These are phyloP conservation scores for Lecanicillium sp. DNA, from an alignment of 2,329 filamentous ascomycete species.

Conservation along the genomic window DNA sequence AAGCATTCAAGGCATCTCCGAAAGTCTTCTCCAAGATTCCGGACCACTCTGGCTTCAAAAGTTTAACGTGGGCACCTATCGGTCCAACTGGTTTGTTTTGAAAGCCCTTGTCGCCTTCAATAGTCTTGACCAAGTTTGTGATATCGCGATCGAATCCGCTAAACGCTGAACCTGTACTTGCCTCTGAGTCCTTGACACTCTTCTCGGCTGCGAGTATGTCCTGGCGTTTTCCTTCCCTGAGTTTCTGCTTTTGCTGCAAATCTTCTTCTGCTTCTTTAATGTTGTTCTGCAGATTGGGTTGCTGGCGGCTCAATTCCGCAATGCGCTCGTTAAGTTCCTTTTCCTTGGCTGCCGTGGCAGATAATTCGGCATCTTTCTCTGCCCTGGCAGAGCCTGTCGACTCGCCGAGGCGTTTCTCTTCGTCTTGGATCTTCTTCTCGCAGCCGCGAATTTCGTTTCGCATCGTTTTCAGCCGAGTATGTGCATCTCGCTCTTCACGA, in stretches of 20 bases:
- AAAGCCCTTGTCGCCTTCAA: slow-evolving; percentile 63
- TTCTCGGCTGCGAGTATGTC: slow-evolving; percentile 46
- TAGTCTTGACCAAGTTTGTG: slow-evolving; percentile 54
- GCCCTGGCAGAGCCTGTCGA: slow-evolving; percentile 62
- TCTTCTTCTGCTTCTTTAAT: slow-evolving; percentile 22
- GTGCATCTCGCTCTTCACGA: slow-evolving; percentile 58
- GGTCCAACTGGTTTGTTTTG: slow-evolving; percentile 70
- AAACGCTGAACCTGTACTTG: slow-evolving; percentile 47
- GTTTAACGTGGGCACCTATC: slow-evolving; percentile 66
- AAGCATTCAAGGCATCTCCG: slow-evolving; percentile 61
- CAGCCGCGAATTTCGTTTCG: slow-evolving; percentile 36
- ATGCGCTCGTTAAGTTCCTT: slow-evolving; percentile 18
- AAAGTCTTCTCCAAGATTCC: slow-evolving; percentile 71
- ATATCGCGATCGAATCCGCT: slow-evolving; percentile 58
- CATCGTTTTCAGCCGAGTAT: slow-evolving; percentile 45
- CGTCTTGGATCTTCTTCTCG: slow-evolving; percentile 41
- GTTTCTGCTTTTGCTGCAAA: slow-evolving; percentile 20
- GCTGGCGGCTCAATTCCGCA: slow-evolving; percentile 18
- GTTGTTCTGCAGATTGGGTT: slow-evolving; percentile 24
- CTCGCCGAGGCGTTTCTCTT: slow-evolving; percentile 54
- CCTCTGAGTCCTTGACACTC: slow-evolving; percentile 40
- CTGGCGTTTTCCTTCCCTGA: slow-evolving; percentile 34
- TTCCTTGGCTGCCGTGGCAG: slow-evolving; percentile 19
- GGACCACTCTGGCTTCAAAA: slow-evolving; percentile 76
- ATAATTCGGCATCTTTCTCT: slow-evolving; percentile 49